Evolutionary conservation across 768 basidiomycete genomes (phyloP), one percentile per base, ranked within the genome.

Genomic region (Termitomyces sp.): DNA sequence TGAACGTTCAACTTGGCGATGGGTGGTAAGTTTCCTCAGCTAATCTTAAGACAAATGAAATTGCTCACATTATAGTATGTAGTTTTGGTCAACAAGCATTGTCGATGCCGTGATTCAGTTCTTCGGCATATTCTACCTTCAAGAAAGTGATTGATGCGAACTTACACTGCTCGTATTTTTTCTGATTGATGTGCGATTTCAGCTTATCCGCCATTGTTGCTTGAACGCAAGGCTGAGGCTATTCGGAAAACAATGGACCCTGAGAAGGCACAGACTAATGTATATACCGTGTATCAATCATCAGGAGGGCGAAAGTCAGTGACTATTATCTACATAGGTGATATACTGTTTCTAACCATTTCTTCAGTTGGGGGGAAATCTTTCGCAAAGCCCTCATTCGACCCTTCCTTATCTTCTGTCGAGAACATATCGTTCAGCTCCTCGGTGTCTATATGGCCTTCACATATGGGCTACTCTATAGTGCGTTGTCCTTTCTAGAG

Each of bases 1-100:
- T 0, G 72, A 88, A 39, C 71, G 69, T 35, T 78, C 84, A 0
- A 84, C 83, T 0, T 89, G 88, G 88, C 72, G 84, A 65, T 89
- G 86, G 86, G 85, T 88, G 29, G 82, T 81, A 66, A 39, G 81
- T 73, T 18, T 5, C 35, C 12, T 42, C 31, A 31, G 12, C n/a
- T n/a, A 29, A 15, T 9, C 41, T 10, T 6, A 10, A 0, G 16
- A 13, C 4, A 12, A 7, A 1, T 20, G 13, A 3, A 13, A 23
- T 23, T 31, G 10, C 29, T 45, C 1, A 38, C 7, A 3, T 50
- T 41, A 13, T 20, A 35, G 5, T 18, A 12, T 5, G 6, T 59
- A 83, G 77, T 90, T 89, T 65, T 87, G 86, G 81, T 79, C 85
- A 0, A 84, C 84, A 3, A 80, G 74, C 31, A 84, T 88, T 35